phyloP scores from a whole-genome alignment of 805 yeast genomes.

The Suhomyces prunicola region DNA sequence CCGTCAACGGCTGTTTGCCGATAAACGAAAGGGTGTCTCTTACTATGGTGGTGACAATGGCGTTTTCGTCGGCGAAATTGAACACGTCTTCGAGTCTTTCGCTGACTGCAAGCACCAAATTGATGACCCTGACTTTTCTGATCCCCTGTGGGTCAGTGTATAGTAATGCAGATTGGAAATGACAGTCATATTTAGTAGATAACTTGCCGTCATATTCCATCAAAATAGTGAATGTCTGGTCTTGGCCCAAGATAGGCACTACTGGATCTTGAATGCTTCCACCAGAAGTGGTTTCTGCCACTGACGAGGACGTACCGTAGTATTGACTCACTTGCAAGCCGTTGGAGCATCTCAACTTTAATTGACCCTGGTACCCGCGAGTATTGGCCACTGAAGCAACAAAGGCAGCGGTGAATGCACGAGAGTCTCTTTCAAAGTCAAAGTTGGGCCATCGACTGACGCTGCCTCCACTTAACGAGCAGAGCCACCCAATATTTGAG shows the following conservation, averaged over 20 bases:
- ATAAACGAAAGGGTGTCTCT: conserved; percentile 40
- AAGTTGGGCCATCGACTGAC: conserved; percentile 66
- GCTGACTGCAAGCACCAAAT: conserved; percentile 77
- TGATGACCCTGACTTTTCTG: conserved; percentile 83
- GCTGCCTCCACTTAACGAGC: conserved; percentile 72
- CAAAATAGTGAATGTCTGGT: conserved; percentile 67
- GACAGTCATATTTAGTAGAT: conserved; percentile 69
- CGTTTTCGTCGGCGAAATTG: conserved; percentile 69
- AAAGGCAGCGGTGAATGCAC: conserved; percentile 58
- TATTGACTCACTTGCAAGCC: conserved; percentile 81
- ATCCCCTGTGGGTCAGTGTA: conserved; percentile 77
- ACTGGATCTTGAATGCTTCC: conserved; percentile 54
- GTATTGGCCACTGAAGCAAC: conserved; percentile 48
- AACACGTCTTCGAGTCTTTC: conserved; percentile 71
- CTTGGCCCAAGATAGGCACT: conserved; percentile 62
- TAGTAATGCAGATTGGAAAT: conserved; percentile 85
- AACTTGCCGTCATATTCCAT: conserved; percentile 76
- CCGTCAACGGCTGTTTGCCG: conserved; percentile 37
- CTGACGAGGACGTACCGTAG: conserved; percentile 50
- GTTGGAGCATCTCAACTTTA: conserved; percentile 82
- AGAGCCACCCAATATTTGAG: conserved; percentile 63
- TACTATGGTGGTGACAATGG: conserved; percentile 37
- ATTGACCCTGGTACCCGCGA: conserved; percentile 73
- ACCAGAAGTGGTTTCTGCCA: conserved; percentile 19
- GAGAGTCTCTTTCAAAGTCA: conserved; percentile 65